Percentiles rank a stretch among this genome's conserved stretches.
phyloP scores from a whole-genome alignment of 1,284 basidiomycete genomes.

The Phlebopus sp. region DNA sequence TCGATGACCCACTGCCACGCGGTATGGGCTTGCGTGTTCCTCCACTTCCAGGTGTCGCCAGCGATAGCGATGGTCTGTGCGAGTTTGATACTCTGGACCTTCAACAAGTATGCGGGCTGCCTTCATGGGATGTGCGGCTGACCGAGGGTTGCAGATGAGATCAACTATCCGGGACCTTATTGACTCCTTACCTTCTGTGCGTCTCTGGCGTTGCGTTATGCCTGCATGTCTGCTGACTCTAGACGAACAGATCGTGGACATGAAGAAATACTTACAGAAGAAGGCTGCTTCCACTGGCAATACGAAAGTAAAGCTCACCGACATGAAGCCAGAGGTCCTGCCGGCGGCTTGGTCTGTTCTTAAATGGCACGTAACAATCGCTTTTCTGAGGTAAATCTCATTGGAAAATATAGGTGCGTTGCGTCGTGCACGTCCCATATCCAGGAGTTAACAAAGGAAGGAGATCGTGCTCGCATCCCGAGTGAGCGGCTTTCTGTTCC shows the following conservation, averaged over 20 bases:
- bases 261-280: slow-evolving; percentile 53
- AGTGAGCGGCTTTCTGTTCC: slow-evolving; percentile 32
- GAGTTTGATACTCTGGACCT: slow-evolving; percentile 48
- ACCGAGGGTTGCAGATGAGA: slow-evolving; percentile 43
- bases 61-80: slow-evolving; percentile 36
- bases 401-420: slow-evolving; percentile 45
- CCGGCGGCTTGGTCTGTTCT: slow-evolving; percentile 60
- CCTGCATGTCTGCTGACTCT: not conserved
- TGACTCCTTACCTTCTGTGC: slow-evolving; percentile 47
- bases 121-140: not conserved
- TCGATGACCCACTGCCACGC: slow-evolving; percentile 56
- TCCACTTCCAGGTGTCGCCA: slow-evolving; percentile 16
- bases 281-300: slow-evolving; percentile 43
- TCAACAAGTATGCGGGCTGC: slow-evolving; percentile 29
- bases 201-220: slow-evolving; percentile 9
- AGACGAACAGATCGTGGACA: slow-evolving; percentile 42
- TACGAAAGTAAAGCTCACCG: slow-evolving; percentile 47
- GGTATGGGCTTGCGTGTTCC: slow-evolving; percentile 57
- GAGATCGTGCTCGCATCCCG: slow-evolving; percentile 49
- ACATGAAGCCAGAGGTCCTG: slow-evolving; percentile 44
- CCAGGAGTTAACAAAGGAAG: slow-evolving; percentile 51
- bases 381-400: not conserved
- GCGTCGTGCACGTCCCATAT: slow-evolving; percentile 65
- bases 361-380: slow-evolving; percentile 44
- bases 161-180: slow-evolving; percentile 41